A percentile compares a stretch with the other conserved stretches of the same genome.
Evolutionary conservation across 2,329 filamentous ascomycete genomes (phyloP).

Genomic region (Fusarium pseudocircinatum): DNA sequence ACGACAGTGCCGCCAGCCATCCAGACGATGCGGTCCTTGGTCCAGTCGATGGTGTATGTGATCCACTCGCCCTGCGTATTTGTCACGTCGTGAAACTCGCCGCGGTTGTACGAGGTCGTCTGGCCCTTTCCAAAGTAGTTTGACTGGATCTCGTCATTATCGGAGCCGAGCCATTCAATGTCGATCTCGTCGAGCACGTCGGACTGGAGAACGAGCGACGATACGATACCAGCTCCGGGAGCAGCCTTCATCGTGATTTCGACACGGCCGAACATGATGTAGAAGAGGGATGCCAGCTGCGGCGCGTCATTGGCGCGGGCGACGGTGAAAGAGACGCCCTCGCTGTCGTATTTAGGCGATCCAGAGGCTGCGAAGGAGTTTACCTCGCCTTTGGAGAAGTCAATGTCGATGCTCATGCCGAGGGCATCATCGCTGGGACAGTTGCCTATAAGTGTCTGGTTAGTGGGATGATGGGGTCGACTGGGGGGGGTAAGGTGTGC

Average conservation of each 20-base stretch:
- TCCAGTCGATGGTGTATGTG: slow-evolving; percentile 95
- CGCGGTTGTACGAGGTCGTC: slow-evolving; percentile 86
- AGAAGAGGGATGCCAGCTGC: slow-evolving; percentile 88
- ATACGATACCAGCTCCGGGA: slow-evolving; percentile 90
- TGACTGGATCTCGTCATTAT: slow-evolving; percentile 82
- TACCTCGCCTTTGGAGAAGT: slow-evolving; percentile 82
- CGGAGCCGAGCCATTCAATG: slow-evolving; percentile 91
- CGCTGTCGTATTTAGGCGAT: slow-evolving; percentile 74
- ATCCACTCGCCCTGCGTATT: slow-evolving; percentile 80
- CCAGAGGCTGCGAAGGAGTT: slow-evolving; percentile 80
- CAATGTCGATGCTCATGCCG: slow-evolving; percentile 81
- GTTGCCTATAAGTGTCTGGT: slow-evolving; percentile 50
- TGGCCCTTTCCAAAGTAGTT: slow-evolving; percentile 98
- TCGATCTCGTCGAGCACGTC: slow-evolving; percentile 96
- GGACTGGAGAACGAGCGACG: slow-evolving; percentile 89
- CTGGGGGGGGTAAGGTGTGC: slow-evolving; percentile 8
- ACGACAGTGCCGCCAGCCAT: slow-evolving; percentile 81
- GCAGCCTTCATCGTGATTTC: slow-evolving; percentile 87
- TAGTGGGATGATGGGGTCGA: background rate
- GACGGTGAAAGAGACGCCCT: slow-evolving; percentile 86
- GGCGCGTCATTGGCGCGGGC: slow-evolving; percentile 82
- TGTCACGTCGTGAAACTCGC: slow-evolving; percentile 75
- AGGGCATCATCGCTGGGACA: slow-evolving; percentile 84
- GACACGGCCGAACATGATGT: slow-evolving; percentile 98
- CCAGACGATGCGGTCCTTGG: slow-evolving; percentile 84